These are phyloP conservation scores for Dioszegia hungarica DNA, from an alignment of 768 basidiomycete species.

Conservation along the genomic window DNA sequence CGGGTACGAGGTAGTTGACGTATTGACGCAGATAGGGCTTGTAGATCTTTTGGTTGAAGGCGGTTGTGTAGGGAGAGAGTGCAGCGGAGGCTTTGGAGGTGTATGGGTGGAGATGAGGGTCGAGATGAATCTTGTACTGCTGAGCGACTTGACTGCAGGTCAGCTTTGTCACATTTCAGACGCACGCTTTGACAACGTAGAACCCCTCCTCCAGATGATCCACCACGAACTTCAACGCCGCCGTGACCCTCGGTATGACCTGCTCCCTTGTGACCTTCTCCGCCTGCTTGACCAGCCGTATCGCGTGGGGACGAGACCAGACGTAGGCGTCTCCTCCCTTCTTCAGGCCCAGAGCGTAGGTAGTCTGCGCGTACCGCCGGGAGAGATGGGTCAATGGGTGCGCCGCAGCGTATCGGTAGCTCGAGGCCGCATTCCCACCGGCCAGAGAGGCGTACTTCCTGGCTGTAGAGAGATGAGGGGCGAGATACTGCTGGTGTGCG, in stretches of 20 bases:
- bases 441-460: slow-evolving; percentile 13
- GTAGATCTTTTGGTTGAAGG: slow-evolving; percentile 29
- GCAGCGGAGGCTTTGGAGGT: slow-evolving; percentile 11
- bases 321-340: slow-evolving; percentile 21
- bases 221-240: slow-evolving; percentile 10
- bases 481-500: slow-evolving; percentile 17
- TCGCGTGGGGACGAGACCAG: slow-evolving; percentile 26
- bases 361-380: slow-evolving; percentile 18
- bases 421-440: slow-evolving; percentile 4
- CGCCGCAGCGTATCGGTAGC: slow-evolving; percentile 17
- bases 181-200: slow-evolving; percentile 15
- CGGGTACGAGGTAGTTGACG: slow-evolving; percentile 23
- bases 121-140: slow-evolving; percentile 30
- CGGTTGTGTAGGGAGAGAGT: slow-evolving; percentile 21
- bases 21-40: slow-evolving; percentile 32
- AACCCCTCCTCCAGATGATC: slow-evolving; percentile 16
- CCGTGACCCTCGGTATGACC: slow-evolving; percentile 23
- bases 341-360: slow-evolving; percentile 11
- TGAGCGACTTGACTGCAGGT: slow-evolving; percentile 14
- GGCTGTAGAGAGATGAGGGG: slow-evolving; percentile 28
- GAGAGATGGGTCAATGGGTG: slow-evolving; percentile 35
- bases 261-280: slow-evolving; percentile 24
- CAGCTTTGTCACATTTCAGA: background rate
- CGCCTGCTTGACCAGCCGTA: slow-evolving; percentile 15
- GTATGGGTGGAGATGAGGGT: slow-evolving; percentile 38